Evolutionary conservation across 2,329 filamentous ascomycete genomes (phyloP).

Genomic region (Xylaria sp.): DNA sequence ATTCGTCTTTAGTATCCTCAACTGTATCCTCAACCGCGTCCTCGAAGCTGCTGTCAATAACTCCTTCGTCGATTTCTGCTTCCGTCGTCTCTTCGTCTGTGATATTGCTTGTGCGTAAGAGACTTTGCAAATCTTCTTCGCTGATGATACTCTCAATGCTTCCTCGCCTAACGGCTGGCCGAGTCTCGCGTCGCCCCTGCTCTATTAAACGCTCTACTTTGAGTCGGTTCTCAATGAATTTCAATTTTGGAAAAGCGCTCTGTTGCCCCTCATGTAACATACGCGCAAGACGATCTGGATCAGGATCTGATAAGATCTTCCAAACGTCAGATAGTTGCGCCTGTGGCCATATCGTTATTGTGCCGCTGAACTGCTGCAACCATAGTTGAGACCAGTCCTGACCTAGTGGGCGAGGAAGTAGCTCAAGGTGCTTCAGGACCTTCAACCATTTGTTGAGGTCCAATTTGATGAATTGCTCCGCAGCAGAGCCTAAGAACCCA

Average conservation of each 20-base stretch:
- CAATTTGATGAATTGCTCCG: conserved; percentile 94
- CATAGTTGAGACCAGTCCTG: conserved; percentile 98
- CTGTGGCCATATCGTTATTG: conserved; percentile 96
- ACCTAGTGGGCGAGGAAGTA: conserved; percentile 87
- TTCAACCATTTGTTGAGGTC: conserved; percentile 98
- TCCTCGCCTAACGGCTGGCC: conserved; percentile 59
- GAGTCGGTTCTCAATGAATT: conserved; percentile 89
- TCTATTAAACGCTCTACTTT: conserved; percentile 81
- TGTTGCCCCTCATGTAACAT: conserved; percentile 94
- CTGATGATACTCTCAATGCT: conserved; percentile 71
- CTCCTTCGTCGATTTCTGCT: conserved; percentile 46
- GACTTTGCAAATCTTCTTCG: conserved; percentile 66
- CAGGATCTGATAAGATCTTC: conserved; percentile 87
- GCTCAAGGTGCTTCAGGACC: conserved; percentile 89
- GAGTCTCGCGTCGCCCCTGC: conserved; percentile 65
- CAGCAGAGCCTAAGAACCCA: conserved; percentile 90
- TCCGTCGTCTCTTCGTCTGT: conserved; percentile 49
- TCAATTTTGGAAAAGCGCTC: conserved; percentile 88
- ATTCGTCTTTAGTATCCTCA: conserved; percentile 37
- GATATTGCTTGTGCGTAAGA: conserved; percentile 53
- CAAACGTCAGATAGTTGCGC: conserved; percentile 81
- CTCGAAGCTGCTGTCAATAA: conserved; percentile 45
- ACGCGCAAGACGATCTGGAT: conserved; percentile 75
- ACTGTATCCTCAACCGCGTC: conserved; percentile 38
- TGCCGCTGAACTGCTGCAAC: conserved; percentile 94